Percentiles rank a stretch among this genome's conserved stretches.
Conservation (phyloP, 2,329 filamentous ascomycete genomes). For the Plenodomus lindquistii region DNA sequence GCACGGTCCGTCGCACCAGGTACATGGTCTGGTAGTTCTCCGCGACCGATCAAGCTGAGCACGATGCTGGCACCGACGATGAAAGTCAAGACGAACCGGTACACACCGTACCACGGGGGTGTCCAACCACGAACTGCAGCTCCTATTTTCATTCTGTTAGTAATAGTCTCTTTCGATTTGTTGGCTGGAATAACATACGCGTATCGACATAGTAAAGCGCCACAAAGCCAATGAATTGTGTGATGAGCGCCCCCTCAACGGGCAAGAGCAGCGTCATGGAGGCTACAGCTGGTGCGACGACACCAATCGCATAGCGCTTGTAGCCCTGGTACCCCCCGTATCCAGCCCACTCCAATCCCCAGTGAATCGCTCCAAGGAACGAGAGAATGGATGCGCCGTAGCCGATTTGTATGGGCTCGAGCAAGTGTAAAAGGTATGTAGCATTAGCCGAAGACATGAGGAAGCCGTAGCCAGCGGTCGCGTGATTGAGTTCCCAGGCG, state of each 20-base stretch:
- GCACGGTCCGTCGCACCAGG: constrained; percentile 51
- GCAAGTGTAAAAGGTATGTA: constrained; percentile 68
- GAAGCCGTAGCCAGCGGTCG: constrained; percentile 63
- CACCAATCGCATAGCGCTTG: constrained; percentile 80
- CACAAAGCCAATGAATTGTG: constrained; percentile 83
- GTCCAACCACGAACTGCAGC: constrained; percentile 76
- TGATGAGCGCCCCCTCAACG: constrained; percentile 80
- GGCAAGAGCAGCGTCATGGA: constrained; percentile 90
- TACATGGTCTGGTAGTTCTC: constrained; percentile 67
- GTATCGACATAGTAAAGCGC: constrained; percentile 85
- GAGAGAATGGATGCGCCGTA: constrained; percentile 93
- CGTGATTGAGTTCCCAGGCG: constrained; percentile 78
- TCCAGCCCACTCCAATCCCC: constrained; percentile 84
- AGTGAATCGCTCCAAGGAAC: constrained; percentile 91
- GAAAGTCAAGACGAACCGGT: constrained; percentile 90
- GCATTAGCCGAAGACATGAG: constrained; percentile 73
- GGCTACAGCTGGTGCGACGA: constrained; percentile 76
- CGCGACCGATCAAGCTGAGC: constrained; percentile 77
- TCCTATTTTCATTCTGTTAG: constrained; percentile 30
- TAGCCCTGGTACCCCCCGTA: constrained; percentile 70
- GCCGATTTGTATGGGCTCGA: constrained; percentile 87
- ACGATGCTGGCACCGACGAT: constrained; percentile 84
- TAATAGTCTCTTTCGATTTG: not conserved
- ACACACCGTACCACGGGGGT: constrained; percentile 82
- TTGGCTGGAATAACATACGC: not conserved